These are phyloP conservation scores for Fusarium zealandicum DNA, from an alignment of 2,329 filamentous ascomycete species.

Conservation along the genomic window DNA sequence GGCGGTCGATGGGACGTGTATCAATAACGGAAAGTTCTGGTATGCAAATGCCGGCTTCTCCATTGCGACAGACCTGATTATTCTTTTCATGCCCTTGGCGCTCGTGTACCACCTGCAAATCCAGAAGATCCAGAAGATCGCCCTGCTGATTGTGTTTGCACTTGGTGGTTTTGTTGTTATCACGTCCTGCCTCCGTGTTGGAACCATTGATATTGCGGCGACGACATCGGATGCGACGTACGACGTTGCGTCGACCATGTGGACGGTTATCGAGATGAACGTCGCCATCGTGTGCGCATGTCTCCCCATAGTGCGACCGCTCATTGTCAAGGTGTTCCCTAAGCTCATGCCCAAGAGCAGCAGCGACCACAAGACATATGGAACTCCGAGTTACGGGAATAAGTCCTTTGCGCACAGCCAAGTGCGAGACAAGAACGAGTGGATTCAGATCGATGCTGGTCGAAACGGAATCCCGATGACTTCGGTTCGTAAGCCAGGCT, in stretches of 20 bases:
- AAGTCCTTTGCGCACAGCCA: constrained; percentile 34
- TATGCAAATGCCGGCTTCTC: constrained; percentile 56
- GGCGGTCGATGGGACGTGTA: constrained; percentile 50
- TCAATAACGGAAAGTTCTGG: constrained; percentile 55
- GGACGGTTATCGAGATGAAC: constrained; percentile 51
- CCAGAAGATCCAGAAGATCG: constrained; percentile 46
- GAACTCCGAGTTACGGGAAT: constrained; percentile 20
- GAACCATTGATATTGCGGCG: constrained; percentile 40
- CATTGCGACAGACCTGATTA: constrained; percentile 54
- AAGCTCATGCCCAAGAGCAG: constrained; percentile 34
- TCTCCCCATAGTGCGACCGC: constrained; percentile 49
- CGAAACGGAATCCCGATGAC: constrained; percentile 31
- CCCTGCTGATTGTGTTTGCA: constrained; percentile 48
- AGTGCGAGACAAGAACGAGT: constrained; percentile 29
- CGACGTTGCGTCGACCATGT: constrained; percentile 45
- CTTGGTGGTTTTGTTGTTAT: constrained; percentile 48
- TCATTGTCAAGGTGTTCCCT: constrained; percentile 40
- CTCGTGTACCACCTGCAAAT: constrained; percentile 55
- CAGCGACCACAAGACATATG: constrained; percentile 28
- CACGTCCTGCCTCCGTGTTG: constrained; percentile 44
- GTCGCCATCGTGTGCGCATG: constrained; percentile 50
- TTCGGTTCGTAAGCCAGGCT: constrained; percentile 27
- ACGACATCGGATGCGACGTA: constrained; percentile 43
- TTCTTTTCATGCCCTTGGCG: constrained; percentile 54
- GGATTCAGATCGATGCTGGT: constrained; percentile 34